Conservation (phyloP, 768 basidiomycete species). For the Panaeolus cyanescens region DNA sequence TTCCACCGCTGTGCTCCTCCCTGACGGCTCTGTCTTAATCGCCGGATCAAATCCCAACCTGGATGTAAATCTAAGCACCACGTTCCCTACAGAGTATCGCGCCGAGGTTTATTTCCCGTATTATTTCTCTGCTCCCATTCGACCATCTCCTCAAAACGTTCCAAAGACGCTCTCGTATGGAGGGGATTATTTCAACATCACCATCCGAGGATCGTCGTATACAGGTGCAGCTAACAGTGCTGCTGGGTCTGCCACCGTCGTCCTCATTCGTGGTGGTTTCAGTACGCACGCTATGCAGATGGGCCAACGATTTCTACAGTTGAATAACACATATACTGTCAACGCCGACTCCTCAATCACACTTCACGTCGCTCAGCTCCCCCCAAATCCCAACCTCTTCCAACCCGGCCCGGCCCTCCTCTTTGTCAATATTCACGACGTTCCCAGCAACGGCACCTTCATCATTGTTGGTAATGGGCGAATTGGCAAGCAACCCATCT, state of each 20-base stretch:
- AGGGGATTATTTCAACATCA: slow-evolving; percentile 76
- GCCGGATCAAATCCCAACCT: slow-evolving; percentile 94
- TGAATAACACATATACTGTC: slow-evolving; percentile 84
- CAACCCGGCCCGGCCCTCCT: slow-evolving; percentile 86
- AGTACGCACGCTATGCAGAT: slow-evolving; percentile 88
- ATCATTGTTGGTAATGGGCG: slow-evolving; percentile 80
- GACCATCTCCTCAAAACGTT: slow-evolving; percentile 70
- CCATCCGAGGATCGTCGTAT: slow-evolving; percentile 65
- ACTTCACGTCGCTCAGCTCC: slow-evolving; percentile 80
- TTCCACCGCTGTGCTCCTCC: slow-evolving; percentile 88
- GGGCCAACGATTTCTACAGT: slow-evolving; percentile 80
- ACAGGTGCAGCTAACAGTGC: slow-evolving; percentile 66
- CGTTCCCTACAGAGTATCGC: slow-evolving; percentile 76
- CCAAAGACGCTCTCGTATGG: slow-evolving; percentile 82
- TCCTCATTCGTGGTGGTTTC: slow-evolving; percentile 79
- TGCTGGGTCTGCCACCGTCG: slow-evolving; percentile 73
- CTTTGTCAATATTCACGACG: slow-evolving; percentile 81
- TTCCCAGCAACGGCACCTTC: too few species aligned
- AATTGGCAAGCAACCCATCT: slow-evolving; percentile 66
- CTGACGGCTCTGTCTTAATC: slow-evolving; percentile 82
- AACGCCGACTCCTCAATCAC: slow-evolving; percentile 77
- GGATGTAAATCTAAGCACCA: slow-evolving; percentile 63
- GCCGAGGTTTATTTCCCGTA: slow-evolving; percentile 90
- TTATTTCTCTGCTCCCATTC: slow-evolving; percentile 71
- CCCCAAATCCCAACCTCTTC: slow-evolving; percentile 83